A percentile compares a stretch with the other conserved stretches of the same genome.
phyloP scores from a whole-genome alignment of 1,139 yeast genomes.

The Debaryomyces subglobosus region DNA sequence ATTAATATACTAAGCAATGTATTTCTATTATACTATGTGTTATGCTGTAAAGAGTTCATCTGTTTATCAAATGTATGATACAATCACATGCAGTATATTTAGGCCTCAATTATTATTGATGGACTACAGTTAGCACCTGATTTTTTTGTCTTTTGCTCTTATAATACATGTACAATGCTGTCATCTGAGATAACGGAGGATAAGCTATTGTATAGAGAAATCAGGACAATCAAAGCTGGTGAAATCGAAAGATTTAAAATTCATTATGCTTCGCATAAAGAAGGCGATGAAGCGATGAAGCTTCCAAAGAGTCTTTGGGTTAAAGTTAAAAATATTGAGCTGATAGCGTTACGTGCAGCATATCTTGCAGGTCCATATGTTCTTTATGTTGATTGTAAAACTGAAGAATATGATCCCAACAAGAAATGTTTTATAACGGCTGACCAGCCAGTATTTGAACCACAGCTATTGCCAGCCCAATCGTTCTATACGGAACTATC shows the following conservation, averaged over 20 bases:
- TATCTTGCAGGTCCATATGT: slow-evolving; percentile 88
- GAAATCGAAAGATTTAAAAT: slow-evolving; percentile 41
- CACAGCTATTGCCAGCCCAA: slow-evolving; percentile 67
- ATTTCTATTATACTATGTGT: neutral
- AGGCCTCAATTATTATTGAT: neutral
- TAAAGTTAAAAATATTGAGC: slow-evolving; percentile 72
- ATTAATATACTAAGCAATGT: neutral
- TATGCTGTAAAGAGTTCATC: neutral
- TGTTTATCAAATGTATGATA: neutral
- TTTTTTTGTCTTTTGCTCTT: neutral
- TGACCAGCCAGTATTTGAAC: slow-evolving; percentile 69
- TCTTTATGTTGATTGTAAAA: slow-evolving; percentile 80
- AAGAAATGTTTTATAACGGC: slow-evolving; percentile 61
- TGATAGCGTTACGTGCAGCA: slow-evolving; percentile 80
- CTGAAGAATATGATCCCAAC: slow-evolving; percentile 62
- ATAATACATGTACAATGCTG: neutral
- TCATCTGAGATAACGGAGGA: slow-evolving; percentile 15
- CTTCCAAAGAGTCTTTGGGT: slow-evolving; percentile 51
- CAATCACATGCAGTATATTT: neutral
- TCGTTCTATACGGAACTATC: slow-evolving; percentile 52
- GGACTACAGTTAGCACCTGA: neutral
- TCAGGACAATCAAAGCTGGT: slow-evolving; percentile 39
- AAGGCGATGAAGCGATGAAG: slow-evolving; percentile 16
- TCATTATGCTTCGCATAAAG: slow-evolving; percentile 32
- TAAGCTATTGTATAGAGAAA: slow-evolving; percentile 35